phyloP scores from a whole-genome alignment of 2,329 filamentous ascomycete genomes.

The Scedosporium minutisporum region DNA sequence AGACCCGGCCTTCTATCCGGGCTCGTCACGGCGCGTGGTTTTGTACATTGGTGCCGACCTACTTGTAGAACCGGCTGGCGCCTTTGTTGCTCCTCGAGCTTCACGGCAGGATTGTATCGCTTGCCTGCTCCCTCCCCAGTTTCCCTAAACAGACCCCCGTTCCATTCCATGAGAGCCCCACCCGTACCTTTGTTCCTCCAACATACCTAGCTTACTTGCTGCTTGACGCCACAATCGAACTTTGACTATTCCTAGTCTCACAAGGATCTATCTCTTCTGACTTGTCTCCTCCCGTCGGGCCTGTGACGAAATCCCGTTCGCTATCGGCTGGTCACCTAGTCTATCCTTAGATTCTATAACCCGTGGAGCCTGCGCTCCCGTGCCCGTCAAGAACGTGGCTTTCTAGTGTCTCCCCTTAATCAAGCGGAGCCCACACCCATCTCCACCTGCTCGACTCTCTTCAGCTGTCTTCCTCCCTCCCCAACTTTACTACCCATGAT shows the following conservation, averaged over 20 bases:
- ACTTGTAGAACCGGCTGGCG: background rate
- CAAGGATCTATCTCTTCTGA: constrained; percentile 3
- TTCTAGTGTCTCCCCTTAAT: background rate
- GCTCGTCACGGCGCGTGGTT: background rate
- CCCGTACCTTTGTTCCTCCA: constrained; percentile 1
- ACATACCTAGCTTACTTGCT: background rate
- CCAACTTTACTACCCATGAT: background rate
- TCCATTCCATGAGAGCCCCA: constrained; percentile 1
- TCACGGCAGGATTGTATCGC: background rate
- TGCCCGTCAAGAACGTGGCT: background rate
- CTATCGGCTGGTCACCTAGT: constrained; percentile 3
- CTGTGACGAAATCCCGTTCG: constrained; percentile 3
- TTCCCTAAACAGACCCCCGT: background rate
- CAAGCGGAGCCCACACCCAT: background rate
- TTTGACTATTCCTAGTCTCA: constrained; percentile 2
- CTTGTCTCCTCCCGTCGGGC: constrained; percentile 4
- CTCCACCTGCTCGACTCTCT: background rate
- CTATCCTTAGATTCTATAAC: background rate
- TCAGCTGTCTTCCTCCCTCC: background rate
- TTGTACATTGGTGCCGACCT: background rate
- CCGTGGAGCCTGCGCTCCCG: background rate
- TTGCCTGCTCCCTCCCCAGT: background rate
- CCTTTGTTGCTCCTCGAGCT: background rate
- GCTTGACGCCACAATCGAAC: constrained; percentile 6
- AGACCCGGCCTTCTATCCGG: background rate